Evolutionary conservation across 2,329 filamentous ascomycete genomes (phyloP).

Genomic region (Fusarium sp.): DNA sequence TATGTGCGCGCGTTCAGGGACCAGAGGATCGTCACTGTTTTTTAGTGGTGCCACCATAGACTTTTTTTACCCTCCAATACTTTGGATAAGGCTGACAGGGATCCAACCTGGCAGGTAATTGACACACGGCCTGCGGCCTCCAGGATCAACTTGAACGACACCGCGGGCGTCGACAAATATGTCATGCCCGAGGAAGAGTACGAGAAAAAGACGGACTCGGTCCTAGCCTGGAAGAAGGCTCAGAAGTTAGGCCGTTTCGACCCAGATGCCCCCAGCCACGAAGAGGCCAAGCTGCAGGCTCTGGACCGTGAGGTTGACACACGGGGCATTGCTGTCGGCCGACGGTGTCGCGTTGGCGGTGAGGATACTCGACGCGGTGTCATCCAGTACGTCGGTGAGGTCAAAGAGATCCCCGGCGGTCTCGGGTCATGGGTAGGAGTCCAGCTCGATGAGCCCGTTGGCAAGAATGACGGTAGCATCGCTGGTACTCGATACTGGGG

Average conservation of each 20-base stretch:
- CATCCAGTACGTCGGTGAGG: constrained; percentile 76
- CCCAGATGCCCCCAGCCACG: constrained; percentile 78
- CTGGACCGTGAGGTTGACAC: constrained; percentile 74
- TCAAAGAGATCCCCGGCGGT: constrained; percentile 76
- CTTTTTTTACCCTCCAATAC: constrained; percentile 23
- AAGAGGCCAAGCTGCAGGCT: constrained; percentile 75
- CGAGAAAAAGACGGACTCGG: constrained; percentile 84
- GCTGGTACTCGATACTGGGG: constrained; percentile 75
- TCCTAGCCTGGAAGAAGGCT: constrained; percentile 94
- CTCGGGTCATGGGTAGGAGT: constrained; percentile 77
- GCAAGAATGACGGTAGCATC: constrained; percentile 83
- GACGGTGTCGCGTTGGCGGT: constrained; percentile 71
- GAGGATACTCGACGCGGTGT: constrained; percentile 76
- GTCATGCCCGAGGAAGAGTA: constrained; percentile 88
- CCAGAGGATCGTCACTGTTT: constrained; percentile 17
- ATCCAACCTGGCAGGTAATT: constrained; percentile 65
- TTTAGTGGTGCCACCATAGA: constrained; percentile 14
- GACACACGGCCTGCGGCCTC: constrained; percentile 81
- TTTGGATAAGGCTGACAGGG: constrained; percentile 45
- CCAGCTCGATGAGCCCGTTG: constrained; percentile 79
- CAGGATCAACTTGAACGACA: constrained; percentile 82
- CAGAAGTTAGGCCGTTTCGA: constrained; percentile 97
- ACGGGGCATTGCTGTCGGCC: constrained; percentile 71
- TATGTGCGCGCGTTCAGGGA: neutral
- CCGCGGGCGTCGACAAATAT: constrained; percentile 86